Conservation (phyloP, 768 basidiomycete genomes). For the Hericium alpestre region DNA sequence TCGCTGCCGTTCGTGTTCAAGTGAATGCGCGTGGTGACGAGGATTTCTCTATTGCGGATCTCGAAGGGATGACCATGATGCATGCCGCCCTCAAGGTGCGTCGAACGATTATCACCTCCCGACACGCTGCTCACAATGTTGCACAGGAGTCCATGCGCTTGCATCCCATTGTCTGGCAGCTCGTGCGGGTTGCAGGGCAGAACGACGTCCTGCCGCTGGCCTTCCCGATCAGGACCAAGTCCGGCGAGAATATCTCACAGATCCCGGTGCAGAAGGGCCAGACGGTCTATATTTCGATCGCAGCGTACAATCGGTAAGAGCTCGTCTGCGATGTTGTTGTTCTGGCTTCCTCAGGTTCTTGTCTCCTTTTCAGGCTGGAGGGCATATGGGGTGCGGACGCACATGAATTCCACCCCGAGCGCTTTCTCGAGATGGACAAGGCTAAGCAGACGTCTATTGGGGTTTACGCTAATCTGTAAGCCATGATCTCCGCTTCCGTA, state of each 20-base stretch:
- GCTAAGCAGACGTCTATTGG: slow-evolving; percentile 1
- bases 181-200: background rate
- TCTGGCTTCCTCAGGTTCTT: background rate
- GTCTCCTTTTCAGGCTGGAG: background rate
- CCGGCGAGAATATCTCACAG: slow-evolving; percentile 3
- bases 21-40: background rate
- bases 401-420: slow-evolving; percentile 6
- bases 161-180: slow-evolving; percentile 7
- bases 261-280: slow-evolving; percentile 9
- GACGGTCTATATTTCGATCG: slow-evolving; percentile 2
- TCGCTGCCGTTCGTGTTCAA: background rate
- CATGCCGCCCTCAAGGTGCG: slow-evolving; percentile 8
- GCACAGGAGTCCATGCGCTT: slow-evolving; percentile 9
- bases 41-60: slow-evolving; percentile 2
- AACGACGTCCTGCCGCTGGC: slow-evolving; percentile 3
- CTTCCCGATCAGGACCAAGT: slow-evolving; percentile 8
- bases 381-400: slow-evolving; percentile 11
- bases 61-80: slow-evolving; percentile 6
- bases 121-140: background rate
- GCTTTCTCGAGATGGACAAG: slow-evolving; percentile 4
- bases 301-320: slow-evolving; percentile 6
- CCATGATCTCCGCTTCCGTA: background rate
- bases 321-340: background rate
- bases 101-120: background rate
- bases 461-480: slow-evolving; percentile 10